Base-by-base conservation (phyloP, 2,329 filamentous ascomycete genomes). In the Colletotrichum costaricense region DNA sequence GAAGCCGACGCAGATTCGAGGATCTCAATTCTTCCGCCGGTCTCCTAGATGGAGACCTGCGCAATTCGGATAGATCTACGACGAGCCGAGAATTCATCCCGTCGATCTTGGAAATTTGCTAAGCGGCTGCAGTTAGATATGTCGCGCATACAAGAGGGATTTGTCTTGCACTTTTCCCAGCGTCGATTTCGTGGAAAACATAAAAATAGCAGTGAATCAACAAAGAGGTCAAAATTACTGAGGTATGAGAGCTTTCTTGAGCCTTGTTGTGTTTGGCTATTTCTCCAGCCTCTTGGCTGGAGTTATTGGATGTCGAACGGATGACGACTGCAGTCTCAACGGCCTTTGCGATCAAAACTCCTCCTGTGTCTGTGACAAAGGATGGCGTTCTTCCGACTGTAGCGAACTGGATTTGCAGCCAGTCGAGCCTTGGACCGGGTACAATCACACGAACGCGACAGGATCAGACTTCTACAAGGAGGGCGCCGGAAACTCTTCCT, bases 311-410 rank as follows among this genome's bases (percentile, higher is more conserved):
- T 81, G 79, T 30, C 60, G 52, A 4, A 74, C 71, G 0, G 78
- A 80, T n/a, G 76, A 79, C 2, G 76, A 80, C 56, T 81, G 80
- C 66, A 81, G 79, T 24, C 65, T 81, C 3, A 81, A 81, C 30
- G 79, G 80, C 1, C 19, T 80, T 4, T 81, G 80, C 19, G 46
- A 28, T n/a, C 57, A 12, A 8, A 6, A 35, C 7, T 59, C 24
- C 4, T 26, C 16, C 14, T 81, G 80, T 62, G 19, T 38, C 1
- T 81, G 80, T 49, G 86, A 88, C 60, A 75, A 82, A 0, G 86
- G 86, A 12, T 88, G 86, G 86, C 80, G 78, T 19, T 82, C 79
- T 0, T 69, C 76, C 2, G 84, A 87, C 74, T 88, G 86, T 67
- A 82, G 86, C 4, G 78, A 81, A 8, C 80, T 88, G 0, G 85